Base-by-base conservation (phyloP, 352 stramenopile genomes). In the Phytophthora hibernalis region DNA sequence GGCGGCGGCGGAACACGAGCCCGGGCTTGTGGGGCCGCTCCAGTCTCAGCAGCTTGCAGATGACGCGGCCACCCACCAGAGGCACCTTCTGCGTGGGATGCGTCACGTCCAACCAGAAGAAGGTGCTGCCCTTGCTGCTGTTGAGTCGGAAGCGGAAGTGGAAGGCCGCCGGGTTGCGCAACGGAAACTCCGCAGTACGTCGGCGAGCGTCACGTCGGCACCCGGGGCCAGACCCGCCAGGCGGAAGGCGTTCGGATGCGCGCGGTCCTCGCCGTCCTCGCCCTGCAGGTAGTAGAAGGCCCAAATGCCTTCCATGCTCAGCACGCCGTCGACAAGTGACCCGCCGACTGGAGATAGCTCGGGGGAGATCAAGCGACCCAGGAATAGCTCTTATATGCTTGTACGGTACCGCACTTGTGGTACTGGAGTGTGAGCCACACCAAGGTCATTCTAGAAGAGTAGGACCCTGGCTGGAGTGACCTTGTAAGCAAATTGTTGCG, bases 141-240 rank as follows among this genome's bases (percentile, higher is more conserved):
- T 94, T 95, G 33, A 95, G 72, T n/a, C 85, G 87, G 61, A 95
- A 95, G 54, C 87, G 87, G 67, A 94, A 95, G 78, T 95, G 87
- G 70, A 95, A 95, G 28, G 61, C 48, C 12, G 58, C 55, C 15
- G 74, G 60, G 53, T 82, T 66, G 31, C 58, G 54, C 54, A 95
- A 70, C 11, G 87, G 87, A 93, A 92, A 58, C 87, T 74, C 26
- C 72, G 71, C 26, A 89, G 58, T 47, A 95, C 77, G 62, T 95
- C 85, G 2, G 63, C 79, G 21, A 95, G 83, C 51, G 85, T 95
- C 40, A 93, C 74, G 53, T 91, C 83, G 16, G 66, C 42, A 18
- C 65, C 57, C 37, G 62, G 54, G 40, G 53, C 52, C 40, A 70
- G 45, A 28, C 47, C 51, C 3, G 69, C 18, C 42, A 79, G 47